These are phyloP conservation scores for Artemisia tridentata DNA, from an alignment of 129 eudicot genomes.

Conservation along the genomic window DNA sequence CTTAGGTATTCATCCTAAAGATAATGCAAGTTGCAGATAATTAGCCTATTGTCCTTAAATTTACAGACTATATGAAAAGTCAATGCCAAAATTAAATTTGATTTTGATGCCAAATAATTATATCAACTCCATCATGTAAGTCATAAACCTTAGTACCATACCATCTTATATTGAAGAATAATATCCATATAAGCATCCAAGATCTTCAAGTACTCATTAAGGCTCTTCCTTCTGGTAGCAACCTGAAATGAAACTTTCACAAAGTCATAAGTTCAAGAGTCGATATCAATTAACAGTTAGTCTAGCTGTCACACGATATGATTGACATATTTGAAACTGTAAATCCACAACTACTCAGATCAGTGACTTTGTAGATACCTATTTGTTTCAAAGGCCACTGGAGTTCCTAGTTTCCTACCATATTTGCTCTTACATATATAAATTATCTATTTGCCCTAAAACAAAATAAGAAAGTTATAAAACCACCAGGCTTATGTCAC, in stretches of 20 bases:
- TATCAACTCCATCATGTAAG: neutral
- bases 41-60: slow-evolving; percentile 3
- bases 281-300: too few relatives aligned
- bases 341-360: too few relatives aligned
- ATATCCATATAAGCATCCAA: slow-evolving; percentile 78
- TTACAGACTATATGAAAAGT: slow-evolving; percentile 8
- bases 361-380: too few relatives aligned
- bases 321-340: too few relatives aligned
- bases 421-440: too few relatives aligned
- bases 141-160: slow-evolving; percentile 29
- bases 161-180: slow-evolving; percentile 69
- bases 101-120: slow-evolving; percentile 2
- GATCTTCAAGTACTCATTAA: slow-evolving; percentile 67
- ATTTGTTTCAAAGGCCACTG: too few relatives aligned
- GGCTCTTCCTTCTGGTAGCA: slow-evolving; percentile 43
- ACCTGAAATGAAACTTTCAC: slow-evolving; percentile 49
- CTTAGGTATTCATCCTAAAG: slow-evolving; percentile 50
- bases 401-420: too few relatives aligned
- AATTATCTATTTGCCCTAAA: neutral
- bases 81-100: neutral
- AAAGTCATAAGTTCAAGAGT: slow-evolving; percentile 5
- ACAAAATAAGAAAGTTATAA: neutral
- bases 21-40: slow-evolving; percentile 7
- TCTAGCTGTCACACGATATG: too few relatives aligned
- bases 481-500: neutral